Conservation (phyloP, 805 yeast species). For the Candida michaelii region DNA sequence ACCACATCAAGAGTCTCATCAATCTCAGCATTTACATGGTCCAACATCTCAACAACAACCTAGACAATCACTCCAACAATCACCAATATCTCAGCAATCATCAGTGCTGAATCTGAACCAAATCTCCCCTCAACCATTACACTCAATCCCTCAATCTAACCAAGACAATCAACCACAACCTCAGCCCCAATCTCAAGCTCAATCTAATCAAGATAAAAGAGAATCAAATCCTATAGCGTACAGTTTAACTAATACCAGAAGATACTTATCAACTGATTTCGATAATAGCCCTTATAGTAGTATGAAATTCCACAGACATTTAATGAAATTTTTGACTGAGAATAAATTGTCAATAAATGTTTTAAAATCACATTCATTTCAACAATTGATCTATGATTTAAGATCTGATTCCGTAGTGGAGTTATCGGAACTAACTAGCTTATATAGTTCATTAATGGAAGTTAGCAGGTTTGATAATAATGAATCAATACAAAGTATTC, state of each 20-base stretch:
- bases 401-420: slow-evolving; percentile 49
- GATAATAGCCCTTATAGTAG: slow-evolving; percentile 47
- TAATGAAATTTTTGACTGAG: slow-evolving; percentile 51
- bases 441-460: slow-evolving; percentile 47
- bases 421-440: slow-evolving; percentile 44
- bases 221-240: slow-evolving; percentile 7
- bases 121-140: background rate
- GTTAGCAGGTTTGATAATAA: slow-evolving; percentile 30
- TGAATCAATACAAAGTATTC: slow-evolving; percentile 15
- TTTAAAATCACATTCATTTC: slow-evolving; percentile 51
- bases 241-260: slow-evolving; percentile 15
- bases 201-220: background rate
- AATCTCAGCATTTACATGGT: background rate
- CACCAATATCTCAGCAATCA: slow-evolving; percentile 1
- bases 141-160: background rate
- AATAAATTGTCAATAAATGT: slow-evolving; percentile 49
- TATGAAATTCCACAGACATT: slow-evolving; percentile 49
- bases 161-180: background rate
- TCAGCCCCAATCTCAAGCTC: background rate
- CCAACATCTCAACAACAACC: background rate
- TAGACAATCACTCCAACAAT: background rate
- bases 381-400: slow-evolving; percentile 50
- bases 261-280: slow-evolving; percentile 27
- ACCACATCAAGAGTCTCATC: background rate
- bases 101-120: slow-evolving; percentile 1